These are phyloP conservation scores for Acmispon strigosus DNA, from an alignment of 306 rosid genomes.

Conservation along the genomic window DNA sequence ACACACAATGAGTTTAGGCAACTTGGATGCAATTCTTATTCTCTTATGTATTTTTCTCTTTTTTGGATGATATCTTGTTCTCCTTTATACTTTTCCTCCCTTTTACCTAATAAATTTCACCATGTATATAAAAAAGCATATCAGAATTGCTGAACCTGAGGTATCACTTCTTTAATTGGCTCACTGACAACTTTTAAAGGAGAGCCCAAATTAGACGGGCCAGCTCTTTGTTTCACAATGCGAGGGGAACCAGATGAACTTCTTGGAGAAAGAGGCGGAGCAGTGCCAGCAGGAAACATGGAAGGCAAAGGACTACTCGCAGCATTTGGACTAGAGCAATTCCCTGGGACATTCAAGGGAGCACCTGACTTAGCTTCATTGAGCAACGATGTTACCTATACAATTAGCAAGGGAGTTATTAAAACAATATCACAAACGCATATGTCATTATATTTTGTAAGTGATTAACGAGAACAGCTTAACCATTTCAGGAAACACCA, in stretches of 20 bases:
- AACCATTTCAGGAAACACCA: background rate
- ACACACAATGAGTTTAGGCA: background rate
- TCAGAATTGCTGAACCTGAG: slow-evolving; percentile 54
- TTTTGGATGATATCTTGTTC: background rate
- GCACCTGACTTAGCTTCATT: slow-evolving; percentile 85
- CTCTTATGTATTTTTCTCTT: background rate
- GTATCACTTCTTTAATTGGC: slow-evolving; percentile 90
- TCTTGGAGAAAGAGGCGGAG: slow-evolving; percentile 97
- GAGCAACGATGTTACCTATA: slow-evolving; percentile 73
- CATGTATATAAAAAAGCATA: background rate
- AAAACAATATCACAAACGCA: background rate
- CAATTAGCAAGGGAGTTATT: slow-evolving; percentile 10
- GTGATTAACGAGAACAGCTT: background rate
- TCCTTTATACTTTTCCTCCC: background rate
- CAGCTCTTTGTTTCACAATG: slow-evolving; percentile 76
- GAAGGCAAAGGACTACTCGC: slow-evolving; percentile 74
- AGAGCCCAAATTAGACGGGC: slow-evolving; percentile 82
- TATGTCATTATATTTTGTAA: background rate
- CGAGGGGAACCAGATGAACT: slow-evolving; percentile 97
- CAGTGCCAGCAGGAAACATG: slow-evolving; percentile 99
- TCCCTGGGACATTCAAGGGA: slow-evolving; percentile 89
- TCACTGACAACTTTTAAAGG: slow-evolving; percentile 88
- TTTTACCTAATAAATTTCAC: slow-evolving; percentile 8
- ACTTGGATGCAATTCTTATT: slow-evolving; percentile 2
- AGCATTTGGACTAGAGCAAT: slow-evolving; percentile 93